Percentiles rank a stretch among this genome's conserved stretches.
Evolutionary conservation across 768 basidiomycete species (phyloP).

Genomic region (Termitomyces titanicus): DNA sequence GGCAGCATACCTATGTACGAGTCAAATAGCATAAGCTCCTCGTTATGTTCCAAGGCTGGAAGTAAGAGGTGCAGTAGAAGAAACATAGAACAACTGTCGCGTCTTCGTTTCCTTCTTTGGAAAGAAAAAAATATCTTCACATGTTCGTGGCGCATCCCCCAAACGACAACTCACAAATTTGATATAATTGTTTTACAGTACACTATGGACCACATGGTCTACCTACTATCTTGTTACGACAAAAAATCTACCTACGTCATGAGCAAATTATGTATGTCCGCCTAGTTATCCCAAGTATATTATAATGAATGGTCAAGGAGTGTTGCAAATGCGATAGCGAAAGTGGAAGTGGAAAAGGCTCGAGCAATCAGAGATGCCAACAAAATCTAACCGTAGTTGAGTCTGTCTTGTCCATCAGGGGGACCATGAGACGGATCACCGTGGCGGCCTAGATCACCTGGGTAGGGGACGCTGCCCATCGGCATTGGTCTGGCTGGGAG

Average conservation of each 20-base stretch:
- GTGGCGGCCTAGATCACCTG: conserved; percentile 3
- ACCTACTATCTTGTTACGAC: conserved; percentile 1
- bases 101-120: no score
- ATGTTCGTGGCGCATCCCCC: no score
- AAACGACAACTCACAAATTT: no score
- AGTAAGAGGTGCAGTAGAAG: no score
- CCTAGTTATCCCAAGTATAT: conserved; percentile 5
- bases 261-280: conserved; percentile 1
- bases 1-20: no score
- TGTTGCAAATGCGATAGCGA: neutral
- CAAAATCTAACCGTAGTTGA: conserved; percentile 17
- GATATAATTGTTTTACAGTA: conserved; percentile 2
- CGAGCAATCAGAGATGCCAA: neutral
- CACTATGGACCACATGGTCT: neutral
- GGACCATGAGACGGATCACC: conserved; percentile 4
- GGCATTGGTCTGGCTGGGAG: conserved; percentile 7
- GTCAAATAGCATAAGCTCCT: no score
- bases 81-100: no score
- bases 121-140: no score
- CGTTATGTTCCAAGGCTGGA: no score
- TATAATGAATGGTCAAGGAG: neutral
- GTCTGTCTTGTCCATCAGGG: conserved; percentile 4
- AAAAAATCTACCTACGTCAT: neutral
- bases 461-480: neutral
- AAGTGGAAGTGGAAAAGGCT: neutral